Evolutionary conservation across 116 monocot genomes (phyloP).

Genomic region (Cymodocea nodosa): DNA sequence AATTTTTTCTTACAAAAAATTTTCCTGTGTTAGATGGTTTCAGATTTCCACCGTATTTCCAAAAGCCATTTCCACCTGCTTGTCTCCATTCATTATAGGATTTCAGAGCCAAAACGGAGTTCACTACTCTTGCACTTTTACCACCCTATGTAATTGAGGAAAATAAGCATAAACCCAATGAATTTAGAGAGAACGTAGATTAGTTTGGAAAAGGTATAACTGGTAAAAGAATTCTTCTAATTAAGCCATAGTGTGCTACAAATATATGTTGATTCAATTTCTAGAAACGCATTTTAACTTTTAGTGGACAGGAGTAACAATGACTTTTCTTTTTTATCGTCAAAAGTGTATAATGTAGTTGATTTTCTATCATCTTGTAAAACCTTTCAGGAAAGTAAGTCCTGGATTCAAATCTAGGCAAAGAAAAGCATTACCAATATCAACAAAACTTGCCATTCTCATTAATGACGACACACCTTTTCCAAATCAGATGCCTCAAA

Average conservation of each 20-base stretch:
- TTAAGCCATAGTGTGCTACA: too few relatives aligned
- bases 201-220: not conserved
- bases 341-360: too few relatives aligned
- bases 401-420: too few relatives aligned
- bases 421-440: too few relatives aligned
- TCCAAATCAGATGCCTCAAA: slow-evolving; percentile 95
- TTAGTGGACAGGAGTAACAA: too few relatives aligned
- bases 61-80: slow-evolving; percentile 66
- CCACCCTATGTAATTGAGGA: slow-evolving; percentile 54
- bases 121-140: slow-evolving; percentile 67
- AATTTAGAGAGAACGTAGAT: not conserved
- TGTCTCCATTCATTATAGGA: slow-evolving; percentile 87
- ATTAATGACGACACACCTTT: slow-evolving; percentile 26
- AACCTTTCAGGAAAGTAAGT: too few relatives aligned
- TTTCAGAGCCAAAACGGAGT: slow-evolving; percentile 78
- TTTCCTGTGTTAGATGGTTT: slow-evolving; percentile 47
- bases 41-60: slow-evolving; percentile 76
- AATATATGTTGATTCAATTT: too few relatives aligned
- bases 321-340: too few relatives aligned
- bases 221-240: not conserved
- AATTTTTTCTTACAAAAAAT: slow-evolving; percentile 67
- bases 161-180: slow-evolving; percentile 2
- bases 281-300: too few relatives aligned
- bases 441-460: too few relatives aligned
- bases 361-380: too few relatives aligned